phyloP scores from a whole-genome alignment of 805 yeast genomes.

The Vanderwaltozyma tropicalis region DNA sequence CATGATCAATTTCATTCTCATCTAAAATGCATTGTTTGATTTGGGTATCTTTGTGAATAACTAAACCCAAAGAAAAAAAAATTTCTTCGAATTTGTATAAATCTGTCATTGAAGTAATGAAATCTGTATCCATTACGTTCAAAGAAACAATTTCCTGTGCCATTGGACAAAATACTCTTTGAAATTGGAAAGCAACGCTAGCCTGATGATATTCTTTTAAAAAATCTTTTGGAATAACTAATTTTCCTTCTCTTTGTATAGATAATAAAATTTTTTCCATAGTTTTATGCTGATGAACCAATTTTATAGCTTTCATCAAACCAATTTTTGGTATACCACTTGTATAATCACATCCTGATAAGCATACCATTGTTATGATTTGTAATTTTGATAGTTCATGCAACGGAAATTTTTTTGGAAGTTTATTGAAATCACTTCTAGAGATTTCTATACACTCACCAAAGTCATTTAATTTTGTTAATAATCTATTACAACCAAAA shows the following conservation, averaged over 20 bases:
- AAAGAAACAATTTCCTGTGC: constrained; percentile 42
- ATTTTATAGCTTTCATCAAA: constrained; percentile 56
- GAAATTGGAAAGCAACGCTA: constrained; percentile 68
- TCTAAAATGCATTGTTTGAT: constrained; percentile 20
- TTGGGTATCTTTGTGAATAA: constrained; percentile 14
- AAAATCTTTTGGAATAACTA: constrained; percentile 45
- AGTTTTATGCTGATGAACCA: constrained; percentile 41
- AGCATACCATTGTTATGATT: constrained; percentile 64
- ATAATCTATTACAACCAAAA: constrained; percentile 68
- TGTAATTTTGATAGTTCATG: constrained; percentile 44
- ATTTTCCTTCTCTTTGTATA: constrained; percentile 51
- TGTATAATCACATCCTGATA: constrained; percentile 96
- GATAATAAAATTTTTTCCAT: constrained; percentile 48
- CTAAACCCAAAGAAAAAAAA: constrained; percentile 33
- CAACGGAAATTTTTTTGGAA: constrained; percentile 41
- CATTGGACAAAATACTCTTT: constrained; percentile 72
- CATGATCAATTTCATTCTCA: constrained; percentile 30
- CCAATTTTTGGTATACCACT: constrained; percentile 80
- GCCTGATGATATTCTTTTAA: constrained; percentile 56
- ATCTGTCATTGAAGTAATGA: constrained; percentile 5
- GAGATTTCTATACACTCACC: constrained; percentile 63
- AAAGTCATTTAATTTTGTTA: constrained; percentile 71
- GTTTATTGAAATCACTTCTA: constrained; percentile 41
- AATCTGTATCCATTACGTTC: constrained; percentile 40
- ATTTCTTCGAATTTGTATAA: constrained; percentile 16